Percentiles rank a stretch among this genome's conserved stretches.
Conservation (phyloP, 768 basidiomycete genomes). For the Calocera cornea region DNA sequence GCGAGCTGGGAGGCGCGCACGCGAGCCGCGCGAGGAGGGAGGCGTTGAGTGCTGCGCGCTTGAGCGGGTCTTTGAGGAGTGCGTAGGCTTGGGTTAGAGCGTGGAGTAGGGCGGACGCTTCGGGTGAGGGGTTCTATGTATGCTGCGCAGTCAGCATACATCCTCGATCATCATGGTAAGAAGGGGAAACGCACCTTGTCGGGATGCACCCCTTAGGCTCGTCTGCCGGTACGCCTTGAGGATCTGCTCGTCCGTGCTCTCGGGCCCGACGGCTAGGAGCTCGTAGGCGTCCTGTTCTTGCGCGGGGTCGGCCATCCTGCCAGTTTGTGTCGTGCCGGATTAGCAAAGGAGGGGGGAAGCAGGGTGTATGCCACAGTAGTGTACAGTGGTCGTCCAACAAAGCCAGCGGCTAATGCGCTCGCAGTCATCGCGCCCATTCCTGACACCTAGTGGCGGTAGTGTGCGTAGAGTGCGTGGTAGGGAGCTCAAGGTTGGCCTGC, state of each 20-base stretch:
- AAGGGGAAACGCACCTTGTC: slow-evolving; percentile 46
- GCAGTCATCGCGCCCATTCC: background rate
- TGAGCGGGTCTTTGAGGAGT: slow-evolving; percentile 64
- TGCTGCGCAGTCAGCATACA: background rate
- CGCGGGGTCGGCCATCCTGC: slow-evolving; percentile 28
- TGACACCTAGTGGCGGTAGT: background rate
- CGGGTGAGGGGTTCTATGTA: background rate
- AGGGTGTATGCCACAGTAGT: too few species aligned
- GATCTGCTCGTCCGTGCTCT: slow-evolving; percentile 65
- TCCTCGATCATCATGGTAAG: background rate
- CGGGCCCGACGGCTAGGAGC: slow-evolving; percentile 43
- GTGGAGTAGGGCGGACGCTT: slow-evolving; percentile 63
- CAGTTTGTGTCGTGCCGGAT: background rate
- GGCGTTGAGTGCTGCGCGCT: slow-evolving; percentile 65
- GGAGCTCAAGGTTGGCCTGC: too few species aligned
- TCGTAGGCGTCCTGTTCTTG: slow-evolving; percentile 48
- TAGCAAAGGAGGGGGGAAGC: background rate
- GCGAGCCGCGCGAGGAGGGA: slow-evolving; percentile 55
- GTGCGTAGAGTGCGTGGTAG: too few species aligned
- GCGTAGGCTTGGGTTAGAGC: slow-evolving; percentile 72
- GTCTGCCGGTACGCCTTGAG: slow-evolving; percentile 63
- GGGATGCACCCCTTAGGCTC: slow-evolving; percentile 76
- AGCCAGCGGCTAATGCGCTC: background rate
- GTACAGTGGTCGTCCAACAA: background rate
- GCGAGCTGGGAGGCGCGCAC: slow-evolving; percentile 60